phyloP scores from a whole-genome alignment of 306 rosid species.

The Benincasa hispida region DNA sequence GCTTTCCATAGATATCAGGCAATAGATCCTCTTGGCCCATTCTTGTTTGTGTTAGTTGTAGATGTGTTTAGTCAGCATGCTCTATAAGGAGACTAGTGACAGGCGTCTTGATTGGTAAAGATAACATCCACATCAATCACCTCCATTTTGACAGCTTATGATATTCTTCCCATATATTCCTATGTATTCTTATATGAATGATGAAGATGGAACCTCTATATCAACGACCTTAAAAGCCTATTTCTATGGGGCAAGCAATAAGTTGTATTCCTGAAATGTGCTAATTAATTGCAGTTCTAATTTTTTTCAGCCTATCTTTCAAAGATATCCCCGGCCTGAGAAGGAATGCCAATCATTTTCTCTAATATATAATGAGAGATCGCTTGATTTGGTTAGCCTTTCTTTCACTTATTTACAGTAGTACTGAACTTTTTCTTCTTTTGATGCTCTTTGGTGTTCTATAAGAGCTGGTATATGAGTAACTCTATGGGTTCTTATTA shows the following conservation, averaged over 20 bases:
- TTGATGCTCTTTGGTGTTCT: background rate
- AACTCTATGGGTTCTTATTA: slow-evolving; percentile 19
- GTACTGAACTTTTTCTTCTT: slow-evolving; percentile 3
- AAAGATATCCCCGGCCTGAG: slow-evolving; percentile 97
- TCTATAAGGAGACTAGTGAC: background rate
- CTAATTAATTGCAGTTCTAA: slow-evolving; percentile 14
- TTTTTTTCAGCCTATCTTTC: slow-evolving; percentile 88
- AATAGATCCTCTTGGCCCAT: background rate
- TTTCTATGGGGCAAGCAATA: background rate
- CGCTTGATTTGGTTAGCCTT: slow-evolving; percentile 72
- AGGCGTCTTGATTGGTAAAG: background rate
- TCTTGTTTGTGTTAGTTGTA: background rate
- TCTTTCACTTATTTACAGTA: slow-evolving; percentile 8
- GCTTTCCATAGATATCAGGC: background rate
- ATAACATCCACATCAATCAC: background rate
- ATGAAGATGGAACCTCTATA: background rate
- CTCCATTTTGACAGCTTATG: background rate
- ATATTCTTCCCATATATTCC: background rate
- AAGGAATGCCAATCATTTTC: slow-evolving; percentile 99
- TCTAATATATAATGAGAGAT: slow-evolving; percentile 86
- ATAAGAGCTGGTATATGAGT: slow-evolving; percentile 1
- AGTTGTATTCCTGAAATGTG: background rate
- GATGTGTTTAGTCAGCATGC: background rate
- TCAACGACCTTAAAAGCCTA: background rate
- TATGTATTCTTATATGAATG: background rate